Evolutionary conservation across 1,139 yeast genomes (phyloP).

Genomic region (Zygosaccharomyces sapae): DNA sequence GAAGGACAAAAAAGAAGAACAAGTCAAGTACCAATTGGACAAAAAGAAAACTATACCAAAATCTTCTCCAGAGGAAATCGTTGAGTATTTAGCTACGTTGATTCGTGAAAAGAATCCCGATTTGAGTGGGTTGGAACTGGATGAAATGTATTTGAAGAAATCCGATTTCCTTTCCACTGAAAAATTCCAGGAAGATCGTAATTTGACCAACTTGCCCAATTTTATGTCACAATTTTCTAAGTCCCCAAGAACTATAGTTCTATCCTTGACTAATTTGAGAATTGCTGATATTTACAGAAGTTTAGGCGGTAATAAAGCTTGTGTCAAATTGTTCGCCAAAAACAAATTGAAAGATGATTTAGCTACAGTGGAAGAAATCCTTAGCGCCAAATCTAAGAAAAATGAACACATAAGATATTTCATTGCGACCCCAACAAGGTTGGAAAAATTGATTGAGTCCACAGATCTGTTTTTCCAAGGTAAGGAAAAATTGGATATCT

Average conservation of each 20-base stretch:
- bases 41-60: slow-evolving; percentile 30
- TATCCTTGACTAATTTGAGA: slow-evolving; percentile 35
- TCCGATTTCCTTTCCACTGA: slow-evolving; percentile 33
- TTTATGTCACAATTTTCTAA: slow-evolving; percentile 30
- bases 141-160: slow-evolving; percentile 34
- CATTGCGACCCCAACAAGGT: slow-evolving; percentile 59
- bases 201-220: slow-evolving; percentile 25
- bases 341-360: slow-evolving; percentile 58
- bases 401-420: slow-evolving; percentile 33
- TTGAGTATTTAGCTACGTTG: slow-evolving; percentile 32
- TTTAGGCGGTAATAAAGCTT: slow-evolving; percentile 45
- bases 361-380: slow-evolving; percentile 35
- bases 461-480: slow-evolving; percentile 41
- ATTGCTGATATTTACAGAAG: slow-evolving; percentile 40
- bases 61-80: slow-evolving; percentile 27
- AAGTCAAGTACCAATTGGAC: slow-evolving; percentile 28
- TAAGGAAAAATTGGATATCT: slow-evolving; percentile 52
- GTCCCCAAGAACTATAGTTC: slow-evolving; percentile 31
- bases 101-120: slow-evolving; percentile 34
- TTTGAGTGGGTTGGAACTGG: slow-evolving; percentile 35
- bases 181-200: slow-evolving; percentile 27
- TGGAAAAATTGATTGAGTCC: slow-evolving; percentile 47
- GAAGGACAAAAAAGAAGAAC: slow-evolving; percentile 31
- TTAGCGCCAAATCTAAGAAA: slow-evolving; percentile 15
- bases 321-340: slow-evolving; percentile 58